Base-by-base conservation (phyloP, 805 yeast species). In the Barnettozyma vustinii region DNA sequence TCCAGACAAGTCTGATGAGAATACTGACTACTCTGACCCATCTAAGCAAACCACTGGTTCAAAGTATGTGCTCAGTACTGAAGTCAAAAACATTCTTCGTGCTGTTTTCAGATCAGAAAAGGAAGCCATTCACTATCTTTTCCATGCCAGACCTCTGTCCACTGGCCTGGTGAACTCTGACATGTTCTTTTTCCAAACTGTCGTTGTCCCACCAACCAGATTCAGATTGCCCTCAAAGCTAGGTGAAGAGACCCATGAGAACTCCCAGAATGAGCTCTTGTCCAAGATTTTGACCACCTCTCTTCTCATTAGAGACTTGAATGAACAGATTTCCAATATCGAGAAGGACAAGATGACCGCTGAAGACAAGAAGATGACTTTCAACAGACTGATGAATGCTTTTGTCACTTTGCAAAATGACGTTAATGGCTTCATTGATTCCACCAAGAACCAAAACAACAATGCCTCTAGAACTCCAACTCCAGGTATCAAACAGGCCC, bases 401-500 rank as follows among this genome's bases (percentile, higher is more conserved):
- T 94, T 95, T 69, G 97, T 94, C 35, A 86, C 96, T 33, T 71
- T 94, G 52, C 99, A 94, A 70, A 89, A 89, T 64, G 97, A 91
- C 61, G 97, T 90, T 52, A 94, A 94, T 63, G 92, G 90, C 10
- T 87, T 91, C 63, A 83, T 94, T 51, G 99, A 94, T 68, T 81
- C 95, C 36, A 81, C 96, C 42, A 92, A 94, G 69, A 87, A 84
- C 62, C 95, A 86, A 67, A 82, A 83, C 61, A 75, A 79, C 12
- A 76, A 74, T 42, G 83, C 83, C 21, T 80, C 83, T 54, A 69
- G 79, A 44, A 60, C 61, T 32, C 91, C 97, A 23, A 78, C 80
- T 37, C 99, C 99, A 2, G 99, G 99, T 73, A 81, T 94, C 61
- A 94, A 94, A 67, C 99, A 94, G 74, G 96, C 96, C 10, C 75